phyloP scores from a whole-genome alignment of 495 filamentous ascomycete species.

The Oidiodendron maius region DNA sequence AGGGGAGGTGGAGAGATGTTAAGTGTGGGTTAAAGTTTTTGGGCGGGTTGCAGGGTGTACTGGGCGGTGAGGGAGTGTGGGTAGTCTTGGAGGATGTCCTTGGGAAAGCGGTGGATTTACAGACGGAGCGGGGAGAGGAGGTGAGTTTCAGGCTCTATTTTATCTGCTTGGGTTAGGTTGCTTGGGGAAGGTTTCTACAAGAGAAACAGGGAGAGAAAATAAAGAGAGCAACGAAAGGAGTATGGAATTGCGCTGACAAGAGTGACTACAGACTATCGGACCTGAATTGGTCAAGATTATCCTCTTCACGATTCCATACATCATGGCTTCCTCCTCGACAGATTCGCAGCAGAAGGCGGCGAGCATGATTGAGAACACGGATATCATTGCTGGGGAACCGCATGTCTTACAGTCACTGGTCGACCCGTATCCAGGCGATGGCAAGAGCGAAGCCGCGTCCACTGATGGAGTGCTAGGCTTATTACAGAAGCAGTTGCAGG shows the following conservation, averaged over 20 bases:
- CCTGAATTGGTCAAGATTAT: constrained; percentile 93
- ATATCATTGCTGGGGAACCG: constrained; percentile 79
- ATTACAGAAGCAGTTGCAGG: constrained; percentile 78
- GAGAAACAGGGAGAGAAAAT: too few species aligned
- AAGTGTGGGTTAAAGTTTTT: constrained; percentile 87
- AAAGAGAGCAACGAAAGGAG: too few species aligned
- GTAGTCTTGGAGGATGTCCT: constrained; percentile 80
- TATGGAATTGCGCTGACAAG: too few species aligned
- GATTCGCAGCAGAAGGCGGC: constrained; percentile 63
- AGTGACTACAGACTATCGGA: constrained; percentile 69
- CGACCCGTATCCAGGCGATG: constrained; percentile 65
- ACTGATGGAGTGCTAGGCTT: constrained; percentile 71
- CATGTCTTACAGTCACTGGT: constrained; percentile 78
- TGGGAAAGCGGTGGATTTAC: constrained; percentile 74
- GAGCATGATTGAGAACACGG: constrained; percentile 83
- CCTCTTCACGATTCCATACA: constrained; percentile 85
- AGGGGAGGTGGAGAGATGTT: constrained; percentile 80
- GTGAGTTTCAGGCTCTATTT: too few species aligned
- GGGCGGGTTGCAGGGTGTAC: constrained; percentile 70
- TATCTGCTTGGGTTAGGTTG: background rate
- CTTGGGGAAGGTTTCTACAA: constrained; percentile 34
- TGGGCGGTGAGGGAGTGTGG: constrained; percentile 84
- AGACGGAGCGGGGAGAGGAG: constrained; percentile 86
- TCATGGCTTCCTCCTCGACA: constrained; percentile 65
- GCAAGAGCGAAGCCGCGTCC: constrained; percentile 42